phyloP scores from a whole-genome alignment of 2,329 filamentous ascomycete genomes.

The Pseudopithomyces maydicus region DNA sequence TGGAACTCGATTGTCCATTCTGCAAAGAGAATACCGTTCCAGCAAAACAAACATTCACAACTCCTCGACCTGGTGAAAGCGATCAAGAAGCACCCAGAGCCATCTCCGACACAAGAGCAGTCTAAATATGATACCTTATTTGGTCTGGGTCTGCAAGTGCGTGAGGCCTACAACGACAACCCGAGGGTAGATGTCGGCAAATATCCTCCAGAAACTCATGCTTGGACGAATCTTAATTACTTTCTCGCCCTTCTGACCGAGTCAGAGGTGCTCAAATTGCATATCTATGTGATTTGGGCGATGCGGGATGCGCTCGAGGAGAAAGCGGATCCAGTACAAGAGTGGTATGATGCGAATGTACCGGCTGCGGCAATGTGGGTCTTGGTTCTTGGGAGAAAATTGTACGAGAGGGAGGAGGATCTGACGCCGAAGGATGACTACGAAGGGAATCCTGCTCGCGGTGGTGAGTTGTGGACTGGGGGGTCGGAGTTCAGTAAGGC shows the following conservation, averaged over 20 bases:
- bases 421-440: conserved; percentile 32
- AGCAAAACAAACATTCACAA: conserved; percentile 17
- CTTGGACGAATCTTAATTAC: conserved; percentile 39
- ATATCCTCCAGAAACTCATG: conserved; percentile 26
- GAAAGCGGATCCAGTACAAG: conserved; percentile 16
- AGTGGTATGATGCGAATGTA: conserved; percentile 32
- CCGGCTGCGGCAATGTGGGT: conserved; percentile 40
- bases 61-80: conserved; percentile 27
- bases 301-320: conserved; percentile 36
- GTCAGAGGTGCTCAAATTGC: conserved; percentile 19
- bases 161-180: conserved; percentile 38
- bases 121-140: conserved; percentile 25
- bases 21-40: conserved; percentile 28
- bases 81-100: conserved; percentile 31
- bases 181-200: conserved; percentile 24
- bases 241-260: conserved; percentile 33
- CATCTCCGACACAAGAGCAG: conserved; percentile 22
- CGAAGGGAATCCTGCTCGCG: conserved; percentile 33
- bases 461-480: conserved; percentile 37
- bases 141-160: conserved; percentile 27
- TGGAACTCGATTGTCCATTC: conserved; percentile 41
- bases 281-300: conserved; percentile 34
- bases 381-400: conserved; percentile 21
- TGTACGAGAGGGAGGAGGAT: conserved; percentile 32
- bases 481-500: conserved; percentile 35